Evolutionary conservation across 805 yeast species (phyloP).

Genomic region (Isabelozyma heimii): DNA sequence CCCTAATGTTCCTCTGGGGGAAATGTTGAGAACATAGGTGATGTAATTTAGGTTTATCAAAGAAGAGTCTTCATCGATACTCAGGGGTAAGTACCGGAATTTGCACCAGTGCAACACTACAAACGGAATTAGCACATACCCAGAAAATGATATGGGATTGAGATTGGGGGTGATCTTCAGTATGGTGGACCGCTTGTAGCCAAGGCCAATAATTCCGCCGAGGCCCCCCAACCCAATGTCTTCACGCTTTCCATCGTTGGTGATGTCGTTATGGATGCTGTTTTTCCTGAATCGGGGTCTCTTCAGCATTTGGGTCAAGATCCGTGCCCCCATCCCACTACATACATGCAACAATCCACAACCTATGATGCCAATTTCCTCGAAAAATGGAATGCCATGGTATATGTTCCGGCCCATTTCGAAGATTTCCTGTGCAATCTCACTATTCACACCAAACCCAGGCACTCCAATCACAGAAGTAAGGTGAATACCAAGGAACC

Average conservation of each 20-base stretch:
- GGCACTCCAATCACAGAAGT: slow-evolving; percentile 57
- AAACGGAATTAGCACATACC: slow-evolving; percentile 50
- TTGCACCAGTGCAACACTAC: slow-evolving; percentile 46
- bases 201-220: slow-evolving; percentile 52
- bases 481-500: slow-evolving; percentile 58
- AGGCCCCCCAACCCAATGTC: slow-evolving; percentile 63
- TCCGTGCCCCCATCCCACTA: slow-evolving; percentile 50
- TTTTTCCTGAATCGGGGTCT: slow-evolving; percentile 17
- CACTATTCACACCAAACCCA: slow-evolving; percentile 35
- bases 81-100: slow-evolving; percentile 49
- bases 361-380: slow-evolving; percentile 46
- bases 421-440: slow-evolving; percentile 50
- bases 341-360: slow-evolving; percentile 47
- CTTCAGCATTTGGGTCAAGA: slow-evolving; percentile 22
- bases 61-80: slow-evolving; percentile 64
- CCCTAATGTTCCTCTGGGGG: slow-evolving; percentile 14
- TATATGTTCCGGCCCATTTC: slow-evolving; percentile 62
- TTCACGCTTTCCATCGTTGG: slow-evolving; percentile 36
- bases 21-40: slow-evolving; percentile 27
- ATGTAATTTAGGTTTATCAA: slow-evolving; percentile 53
- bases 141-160: slow-evolving; percentile 57
- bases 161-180: slow-evolving; percentile 46
- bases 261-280: slow-evolving; percentile 7
- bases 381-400: slow-evolving; percentile 49
- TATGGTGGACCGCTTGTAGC: slow-evolving; percentile 46